Evolutionary conservation across 2,329 filamentous ascomycete genomes (phyloP).

Genomic region (Cytospora chrysosperma): DNA sequence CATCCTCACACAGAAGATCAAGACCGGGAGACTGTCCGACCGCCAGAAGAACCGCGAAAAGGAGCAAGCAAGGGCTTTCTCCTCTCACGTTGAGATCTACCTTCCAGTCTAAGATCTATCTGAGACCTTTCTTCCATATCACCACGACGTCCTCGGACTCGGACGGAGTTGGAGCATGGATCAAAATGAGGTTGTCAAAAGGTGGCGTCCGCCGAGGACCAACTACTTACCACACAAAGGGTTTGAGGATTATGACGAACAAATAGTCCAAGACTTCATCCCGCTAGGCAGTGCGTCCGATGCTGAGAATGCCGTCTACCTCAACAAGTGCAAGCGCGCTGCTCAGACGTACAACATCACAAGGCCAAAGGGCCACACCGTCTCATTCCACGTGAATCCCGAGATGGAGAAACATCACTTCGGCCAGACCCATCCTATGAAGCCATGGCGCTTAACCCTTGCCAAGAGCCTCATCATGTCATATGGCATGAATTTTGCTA

Average conservation of each 20-base stretch:
- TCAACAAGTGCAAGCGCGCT: slow-evolving; percentile 56
- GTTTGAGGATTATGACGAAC: slow-evolving; percentile 45
- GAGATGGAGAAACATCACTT: slow-evolving; percentile 97
- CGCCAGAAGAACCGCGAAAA: neutral
- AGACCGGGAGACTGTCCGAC: neutral
- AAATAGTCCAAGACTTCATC: slow-evolving; percentile 52
- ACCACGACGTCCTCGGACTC: neutral
- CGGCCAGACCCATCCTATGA: slow-evolving; percentile 96
- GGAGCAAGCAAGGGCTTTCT: neutral
- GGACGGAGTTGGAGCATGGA: neutral
- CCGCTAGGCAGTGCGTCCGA: slow-evolving; percentile 52
- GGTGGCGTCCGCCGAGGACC: slow-evolving; percentile 53
- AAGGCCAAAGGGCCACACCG: slow-evolving; percentile 79
- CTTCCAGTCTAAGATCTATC: neutral
- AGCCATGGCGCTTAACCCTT: slow-evolving; percentile 93
- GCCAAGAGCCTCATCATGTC: slow-evolving; percentile 93
- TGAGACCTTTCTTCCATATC: neutral
- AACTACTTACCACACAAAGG: slow-evolving; percentile 58
- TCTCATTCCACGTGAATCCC: slow-evolving; percentile 94
- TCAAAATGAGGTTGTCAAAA: neutral
- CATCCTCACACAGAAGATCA: neutral
- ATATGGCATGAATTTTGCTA: slow-evolving; percentile 93
- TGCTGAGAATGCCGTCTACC: slow-evolving; percentile 56
- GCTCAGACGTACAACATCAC: slow-evolving; percentile 68
- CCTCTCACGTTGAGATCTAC: neutral